Evolutionary conservation across 768 basidiomycete genomes (phyloP).

Genomic region (Suillus cothurnatus): DNA sequence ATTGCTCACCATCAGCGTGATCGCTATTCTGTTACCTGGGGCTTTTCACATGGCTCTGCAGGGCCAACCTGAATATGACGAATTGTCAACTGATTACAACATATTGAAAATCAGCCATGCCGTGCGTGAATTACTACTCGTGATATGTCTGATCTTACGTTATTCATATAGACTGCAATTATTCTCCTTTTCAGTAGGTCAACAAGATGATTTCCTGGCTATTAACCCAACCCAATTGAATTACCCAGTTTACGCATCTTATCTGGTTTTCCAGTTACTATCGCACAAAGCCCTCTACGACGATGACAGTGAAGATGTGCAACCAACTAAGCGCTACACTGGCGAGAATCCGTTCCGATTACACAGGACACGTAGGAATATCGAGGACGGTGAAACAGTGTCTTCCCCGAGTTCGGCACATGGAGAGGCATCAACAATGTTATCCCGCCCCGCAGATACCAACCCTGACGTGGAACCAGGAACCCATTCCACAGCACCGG

Average conservation of each 20-base stretch:
- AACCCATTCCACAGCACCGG: background rate
- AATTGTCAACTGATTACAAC: conserved; percentile 39
- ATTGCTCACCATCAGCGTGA: conserved; percentile 73
- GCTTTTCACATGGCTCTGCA: conserved; percentile 71
- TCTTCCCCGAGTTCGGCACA: background rate
- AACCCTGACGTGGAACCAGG: conserved; percentile 6
- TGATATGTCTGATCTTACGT: background rate
- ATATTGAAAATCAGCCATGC: conserved; percentile 79
- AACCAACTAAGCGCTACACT: conserved; percentile 42
- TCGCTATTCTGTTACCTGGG: conserved; percentile 75
- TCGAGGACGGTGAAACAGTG: too few species aligned
- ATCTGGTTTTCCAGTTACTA: conserved; percentile 78
- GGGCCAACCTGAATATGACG: conserved; percentile 18
- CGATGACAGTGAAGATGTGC: conserved; percentile 42
- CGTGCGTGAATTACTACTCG: conserved; percentile 42
- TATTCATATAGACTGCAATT: conserved; percentile 61
- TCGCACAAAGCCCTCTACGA: conserved; percentile 79
- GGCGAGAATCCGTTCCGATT: conserved; percentile 39
- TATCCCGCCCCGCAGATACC: background rate
- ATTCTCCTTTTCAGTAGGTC: conserved; percentile 73
- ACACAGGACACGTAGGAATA: background rate
- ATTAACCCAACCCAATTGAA: conserved; percentile 1
- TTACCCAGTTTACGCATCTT: conserved; percentile 62
- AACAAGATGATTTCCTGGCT: background rate
- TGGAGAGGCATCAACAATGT: background rate